phyloP scores from a whole-genome alignment of 2,329 filamentous ascomycete species.

The Colletotrichum plurivorum region DNA sequence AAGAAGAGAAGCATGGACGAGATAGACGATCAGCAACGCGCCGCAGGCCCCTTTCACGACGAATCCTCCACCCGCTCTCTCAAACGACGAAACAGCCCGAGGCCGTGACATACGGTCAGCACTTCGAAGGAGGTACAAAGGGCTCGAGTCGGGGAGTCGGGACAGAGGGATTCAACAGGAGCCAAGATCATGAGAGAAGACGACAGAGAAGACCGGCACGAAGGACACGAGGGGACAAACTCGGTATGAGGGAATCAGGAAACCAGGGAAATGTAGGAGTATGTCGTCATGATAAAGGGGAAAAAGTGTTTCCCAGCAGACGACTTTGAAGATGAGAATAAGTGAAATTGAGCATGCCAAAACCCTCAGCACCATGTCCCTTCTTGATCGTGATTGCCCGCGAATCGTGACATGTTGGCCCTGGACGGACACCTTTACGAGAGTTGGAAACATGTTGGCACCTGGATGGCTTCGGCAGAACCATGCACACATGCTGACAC shows the following conservation, averaged over 20 bases:
- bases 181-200: background rate
- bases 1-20: slow-evolving; percentile 18
- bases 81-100: background rate
- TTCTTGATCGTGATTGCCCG: background rate
- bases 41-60: background rate
- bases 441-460: too few species aligned
- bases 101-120: slow-evolving; percentile 15
- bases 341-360: slow-evolving; percentile 35
- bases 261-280: slow-evolving; percentile 33
- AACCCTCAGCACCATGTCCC: background rate
- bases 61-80: background rate
- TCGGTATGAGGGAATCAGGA: slow-evolving; percentile 4
- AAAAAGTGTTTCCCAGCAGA: slow-evolving; percentile 2
- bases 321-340: slow-evolving; percentile 29
- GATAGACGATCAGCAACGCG: slow-evolving; percentile 23
- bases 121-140: background rate
- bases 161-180: background rate
- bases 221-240: slow-evolving; percentile 26
- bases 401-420: background rate
- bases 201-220: background rate
- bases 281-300: slow-evolving; percentile 21
- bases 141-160: too few species aligned
- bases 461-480: too few species aligned
- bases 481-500: too few species aligned
- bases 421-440: too few species aligned